phyloP scores from a whole-genome alignment of 1,284 basidiomycete genomes.

The Cryptococcus maquisensis region DNA sequence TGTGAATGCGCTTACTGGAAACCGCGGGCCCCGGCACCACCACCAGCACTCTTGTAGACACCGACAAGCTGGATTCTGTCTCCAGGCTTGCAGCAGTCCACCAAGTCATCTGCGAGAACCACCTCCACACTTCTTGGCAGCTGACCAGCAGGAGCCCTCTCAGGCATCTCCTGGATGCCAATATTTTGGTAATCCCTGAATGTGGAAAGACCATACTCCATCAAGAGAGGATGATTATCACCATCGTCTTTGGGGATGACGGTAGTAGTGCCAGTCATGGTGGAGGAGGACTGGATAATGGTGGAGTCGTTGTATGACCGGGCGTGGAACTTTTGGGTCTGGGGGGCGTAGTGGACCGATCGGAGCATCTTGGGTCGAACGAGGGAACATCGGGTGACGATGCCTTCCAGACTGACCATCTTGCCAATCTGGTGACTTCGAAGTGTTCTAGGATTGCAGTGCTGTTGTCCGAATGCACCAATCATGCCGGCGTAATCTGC shows the following conservation, averaged over 20 bases:
- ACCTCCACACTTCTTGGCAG: constrained; percentile 93
- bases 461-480: constrained; percentile 98
- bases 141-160: constrained; percentile 94
- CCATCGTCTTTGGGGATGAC: constrained; percentile 92
- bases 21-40: constrained; percentile 70
- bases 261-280: constrained; percentile 61
- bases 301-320: constrained; percentile 92
- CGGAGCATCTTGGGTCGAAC: constrained; percentile 98
- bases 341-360: constrained; percentile 91
- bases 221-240: constrained; percentile 78
- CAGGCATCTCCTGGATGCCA: constrained; percentile 99
- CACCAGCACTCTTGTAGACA: constrained; percentile 88
- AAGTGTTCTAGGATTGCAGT: constrained; percentile 91
- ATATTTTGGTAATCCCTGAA: constrained; percentile 97
- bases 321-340: constrained; percentile 76
- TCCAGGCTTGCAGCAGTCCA: constrained; percentile 95
- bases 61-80: constrained; percentile 97
- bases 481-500: constrained; percentile 79
- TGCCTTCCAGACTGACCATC: constrained; percentile 97
- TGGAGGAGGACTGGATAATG: constrained; percentile 63
- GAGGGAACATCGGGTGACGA: constrained; percentile 95
- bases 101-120: constrained; percentile 92
- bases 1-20: constrained; percentile 72
- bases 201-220: constrained; percentile 86
- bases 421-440: constrained; percentile 83